Conservation (phyloP, 768 basidiomycete species). For the Pisolithus tinctorius region DNA sequence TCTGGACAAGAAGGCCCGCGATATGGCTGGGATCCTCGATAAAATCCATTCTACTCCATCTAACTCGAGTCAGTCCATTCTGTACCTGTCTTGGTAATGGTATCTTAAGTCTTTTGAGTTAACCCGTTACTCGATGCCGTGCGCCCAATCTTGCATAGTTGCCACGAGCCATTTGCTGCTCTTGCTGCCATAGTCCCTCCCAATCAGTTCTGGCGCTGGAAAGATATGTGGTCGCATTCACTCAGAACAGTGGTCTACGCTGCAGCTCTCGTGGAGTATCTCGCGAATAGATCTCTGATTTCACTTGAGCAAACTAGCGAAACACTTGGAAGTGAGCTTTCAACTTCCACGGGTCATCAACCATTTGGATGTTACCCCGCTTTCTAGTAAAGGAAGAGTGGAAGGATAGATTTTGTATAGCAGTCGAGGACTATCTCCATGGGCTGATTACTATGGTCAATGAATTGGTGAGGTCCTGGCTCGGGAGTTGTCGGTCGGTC, state of each 20-base stretch:
- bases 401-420: slow-evolving; percentile 55
- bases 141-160: slow-evolving; percentile 49
- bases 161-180: slow-evolving; percentile 39
- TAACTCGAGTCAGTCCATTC: slow-evolving; percentile 42
- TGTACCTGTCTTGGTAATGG: slow-evolving; percentile 6
- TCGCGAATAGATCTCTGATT: slow-evolving; percentile 51
- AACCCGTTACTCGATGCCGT: slow-evolving; percentile 52
- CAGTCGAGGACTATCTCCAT: slow-evolving; percentile 78
- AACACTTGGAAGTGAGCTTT: slow-evolving; percentile 58
- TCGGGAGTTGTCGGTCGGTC: slow-evolving; percentile 1
- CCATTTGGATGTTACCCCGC: slow-evolving; percentile 1
- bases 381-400: slow-evolving; percentile 59
- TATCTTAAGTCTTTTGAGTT: slow-evolving; percentile 35
- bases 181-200: slow-evolving; percentile 58
- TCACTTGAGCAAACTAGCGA: slow-evolving; percentile 46
- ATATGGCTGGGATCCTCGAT: slow-evolving; percentile 69
- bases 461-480: slow-evolving; percentile 54
- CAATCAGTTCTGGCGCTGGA: slow-evolving; percentile 80
- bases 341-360: not conserved
- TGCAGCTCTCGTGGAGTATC: slow-evolving; percentile 59
- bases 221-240: slow-evolving; percentile 74
- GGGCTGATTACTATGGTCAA: slow-evolving; percentile 74
- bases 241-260: slow-evolving; percentile 61
- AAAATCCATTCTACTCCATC: slow-evolving; percentile 71
- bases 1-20: slow-evolving; percentile 69